Conservation (phyloP, 1,284 basidiomycete genomes). For the Pulveroboletus sp. region DNA sequence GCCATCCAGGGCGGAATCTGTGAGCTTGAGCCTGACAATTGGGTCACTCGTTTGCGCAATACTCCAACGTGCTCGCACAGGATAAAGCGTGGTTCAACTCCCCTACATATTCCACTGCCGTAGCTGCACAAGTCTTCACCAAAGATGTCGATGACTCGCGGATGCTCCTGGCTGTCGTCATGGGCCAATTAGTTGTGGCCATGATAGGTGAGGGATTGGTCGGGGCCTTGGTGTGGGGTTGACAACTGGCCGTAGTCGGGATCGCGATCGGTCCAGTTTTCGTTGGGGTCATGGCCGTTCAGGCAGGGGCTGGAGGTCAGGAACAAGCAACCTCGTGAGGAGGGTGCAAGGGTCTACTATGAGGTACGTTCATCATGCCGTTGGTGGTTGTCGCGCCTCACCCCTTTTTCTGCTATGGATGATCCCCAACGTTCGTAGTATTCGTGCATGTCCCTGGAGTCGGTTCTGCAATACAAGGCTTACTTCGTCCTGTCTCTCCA, state of each 20-base stretch:
- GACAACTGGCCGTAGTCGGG: slow-evolving; percentile 93
- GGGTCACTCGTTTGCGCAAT: slow-evolving; percentile 75
- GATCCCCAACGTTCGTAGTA: slow-evolving; percentile 83
- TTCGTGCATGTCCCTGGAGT: slow-evolving; percentile 86
- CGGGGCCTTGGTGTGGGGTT: slow-evolving; percentile 87
- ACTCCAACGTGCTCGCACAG: slow-evolving; percentile 67
- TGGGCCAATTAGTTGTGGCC: slow-evolving; percentile 72
- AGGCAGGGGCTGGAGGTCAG: slow-evolving; percentile 71
- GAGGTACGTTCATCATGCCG: slow-evolving; percentile 48
- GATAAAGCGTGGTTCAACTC: slow-evolving; percentile 92
- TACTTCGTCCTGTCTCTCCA: slow-evolving; percentile 57
- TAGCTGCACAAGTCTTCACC: slow-evolving; percentile 77
- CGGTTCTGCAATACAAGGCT: slow-evolving; percentile 61
- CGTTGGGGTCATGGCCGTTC: slow-evolving; percentile 66
- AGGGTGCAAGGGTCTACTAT: slow-evolving; percentile 83
- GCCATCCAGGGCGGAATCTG: too few relatives aligned
- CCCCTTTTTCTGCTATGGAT: slow-evolving; percentile 41
- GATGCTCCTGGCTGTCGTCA: slow-evolving; percentile 70
- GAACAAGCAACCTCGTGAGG: slow-evolving; percentile 84
- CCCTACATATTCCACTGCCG: slow-evolving; percentile 56
- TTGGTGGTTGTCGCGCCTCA: slow-evolving; percentile 1
- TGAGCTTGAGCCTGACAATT: too few relatives aligned
- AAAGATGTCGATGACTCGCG: slow-evolving; percentile 93
- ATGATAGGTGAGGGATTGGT: slow-evolving; percentile 84
- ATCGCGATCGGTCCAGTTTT: slow-evolving; percentile 87